Percentiles rank a stretch among this genome's conserved stretches.
Evolutionary conservation across 148 eudicot genomes (phyloP).

Genomic region (Vaccinium macrocarpon): DNA sequence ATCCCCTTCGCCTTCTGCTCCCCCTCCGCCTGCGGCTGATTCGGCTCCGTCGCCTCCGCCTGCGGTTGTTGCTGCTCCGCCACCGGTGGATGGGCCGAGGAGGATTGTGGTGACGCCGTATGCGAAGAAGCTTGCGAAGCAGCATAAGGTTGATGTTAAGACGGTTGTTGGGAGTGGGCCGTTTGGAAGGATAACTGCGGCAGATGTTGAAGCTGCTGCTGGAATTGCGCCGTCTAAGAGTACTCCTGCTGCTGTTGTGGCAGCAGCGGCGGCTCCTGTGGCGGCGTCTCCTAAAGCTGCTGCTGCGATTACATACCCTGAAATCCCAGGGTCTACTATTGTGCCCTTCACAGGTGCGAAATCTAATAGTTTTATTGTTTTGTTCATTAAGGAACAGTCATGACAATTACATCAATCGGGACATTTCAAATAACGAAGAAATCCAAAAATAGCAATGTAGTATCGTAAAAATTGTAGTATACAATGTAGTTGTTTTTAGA

Average conservation of each 20-base stretch:
- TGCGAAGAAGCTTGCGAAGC: slow-evolving; percentile 92
- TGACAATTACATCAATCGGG: too few relatives aligned
- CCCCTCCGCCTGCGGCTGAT: slow-evolving; percentile 16
- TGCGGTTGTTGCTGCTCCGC: slow-evolving; percentile 26
- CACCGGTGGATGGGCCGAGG: slow-evolving; percentile 82
- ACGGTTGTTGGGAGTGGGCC: slow-evolving; percentile 81
- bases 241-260: slow-evolving; percentile 21
- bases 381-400: too few relatives aligned
- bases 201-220: slow-evolving; percentile 93
- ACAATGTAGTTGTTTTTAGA: slow-evolving; percentile 76
- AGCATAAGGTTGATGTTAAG: slow-evolving; percentile 79
- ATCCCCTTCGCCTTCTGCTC: slow-evolving; percentile 5
- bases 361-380: slow-evolving; percentile 44
- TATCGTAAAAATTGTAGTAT: too few relatives aligned
- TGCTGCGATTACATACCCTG: slow-evolving; percentile 18
- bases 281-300: slow-evolving; percentile 13
- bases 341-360: slow-evolving; percentile 93
- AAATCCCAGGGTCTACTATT: slow-evolving; percentile 71
- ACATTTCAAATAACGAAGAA: too few relatives aligned
- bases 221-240: slow-evolving; percentile 57
- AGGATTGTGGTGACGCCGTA: slow-evolving; percentile 95
- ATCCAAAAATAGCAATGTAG: too few relatives aligned
- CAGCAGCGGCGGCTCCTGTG: slow-evolving; percentile 14
- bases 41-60: slow-evolving; percentile 9
- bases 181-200: slow-evolving; percentile 83